Base-by-base conservation (phyloP, 2,329 filamentous ascomycete species). In the Torrubiella hemipterigena region DNA sequence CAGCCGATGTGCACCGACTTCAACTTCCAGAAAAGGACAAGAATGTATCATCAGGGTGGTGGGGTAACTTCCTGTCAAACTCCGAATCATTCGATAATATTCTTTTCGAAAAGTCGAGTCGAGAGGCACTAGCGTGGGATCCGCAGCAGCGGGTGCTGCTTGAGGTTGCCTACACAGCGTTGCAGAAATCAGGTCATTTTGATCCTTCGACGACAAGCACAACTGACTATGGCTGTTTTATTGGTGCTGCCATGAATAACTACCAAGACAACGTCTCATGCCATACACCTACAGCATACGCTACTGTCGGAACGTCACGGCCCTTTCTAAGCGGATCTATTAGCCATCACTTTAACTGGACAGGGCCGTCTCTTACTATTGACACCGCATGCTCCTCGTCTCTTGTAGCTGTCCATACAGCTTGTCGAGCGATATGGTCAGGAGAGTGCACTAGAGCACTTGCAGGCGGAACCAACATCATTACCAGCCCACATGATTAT, bases 391-490 rank as follows among this genome's bases (percentile, higher is more conserved):
- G 56, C 34, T 55, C 54, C 0, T 48, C 55, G 0, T 54, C 54
- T 0, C 34, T 44, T 1, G 54, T 58, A 4, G 51, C 55, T 0
- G 42, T 59, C 5, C 43, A 59, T 30, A 33, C 36, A 4, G 57
- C 54, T 1, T 55, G 46, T 33, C 38, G 38, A 7, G 40, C 43
- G 2, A 38, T 54, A 1, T 41, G 42, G 7, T 16, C 39, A 1
- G 48, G 49, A 4, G 56, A 59, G 11, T 51, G 47, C 22, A 29
- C 41, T 1, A 42, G 46, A 33, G 55, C 52, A 1, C 31, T 59
- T 5, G 56, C 54, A 2, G 58, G 57, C 5, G 60, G 57, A n/a
- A 49, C 52, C 11, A 58, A 55, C 24, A 36, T 57, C n/a, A 52
- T 60, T 22, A 50, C 45, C 6, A 24, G 29, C 13, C 15, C 20